A percentile compares a stretch with the other conserved stretches of the same genome.
These are phyloP conservation scores for Lyophyllum semitale DNA, from an alignment of 768 basidiomycete species.

Conservation along the genomic window DNA sequence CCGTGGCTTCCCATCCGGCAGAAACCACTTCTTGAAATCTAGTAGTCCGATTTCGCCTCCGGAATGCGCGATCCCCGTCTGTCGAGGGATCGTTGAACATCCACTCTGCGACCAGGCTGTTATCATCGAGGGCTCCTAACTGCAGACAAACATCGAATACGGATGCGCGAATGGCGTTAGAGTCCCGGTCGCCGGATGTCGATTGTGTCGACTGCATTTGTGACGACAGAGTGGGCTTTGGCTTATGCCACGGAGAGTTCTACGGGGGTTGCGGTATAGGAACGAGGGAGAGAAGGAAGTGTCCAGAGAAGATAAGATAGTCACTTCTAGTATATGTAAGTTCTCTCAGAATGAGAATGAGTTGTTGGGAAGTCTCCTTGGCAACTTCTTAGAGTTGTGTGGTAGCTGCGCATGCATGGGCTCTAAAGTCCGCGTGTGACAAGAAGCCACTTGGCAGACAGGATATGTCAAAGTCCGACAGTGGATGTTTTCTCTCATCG, in stretches of 20 bases:
- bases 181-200: slow-evolving; percentile 12
- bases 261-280: neutral
- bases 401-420: neutral
- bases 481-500: neutral
- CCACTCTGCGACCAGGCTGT: slow-evolving; percentile 33
- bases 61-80: neutral
- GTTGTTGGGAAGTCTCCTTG: slow-evolving; percentile 9
- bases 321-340: neutral
- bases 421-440: neutral
- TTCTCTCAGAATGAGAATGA: neutral
- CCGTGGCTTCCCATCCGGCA: slow-evolving; percentile 6
- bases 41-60: slow-evolving; percentile 3
- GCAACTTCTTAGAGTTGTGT: slow-evolving; percentile 1
- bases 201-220: neutral
- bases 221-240: too few species aligned
- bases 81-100: slow-evolving; percentile 28
- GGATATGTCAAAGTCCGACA: neutral
- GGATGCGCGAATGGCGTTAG: slow-evolving; percentile 29
- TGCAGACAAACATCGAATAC: slow-evolving; percentile 33
- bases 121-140: slow-evolving; percentile 32
- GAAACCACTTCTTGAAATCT: slow-evolving; percentile 20
- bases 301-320: neutral
- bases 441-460: neutral
- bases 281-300: neutral
- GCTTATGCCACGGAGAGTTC: neutral